A percentile compares a stretch with the other conserved stretches of the same genome.
Evolutionary conservation across 108 stramenopile genomes (phyloP).

Genomic region (Asterionellopsis glacialis): DNA sequence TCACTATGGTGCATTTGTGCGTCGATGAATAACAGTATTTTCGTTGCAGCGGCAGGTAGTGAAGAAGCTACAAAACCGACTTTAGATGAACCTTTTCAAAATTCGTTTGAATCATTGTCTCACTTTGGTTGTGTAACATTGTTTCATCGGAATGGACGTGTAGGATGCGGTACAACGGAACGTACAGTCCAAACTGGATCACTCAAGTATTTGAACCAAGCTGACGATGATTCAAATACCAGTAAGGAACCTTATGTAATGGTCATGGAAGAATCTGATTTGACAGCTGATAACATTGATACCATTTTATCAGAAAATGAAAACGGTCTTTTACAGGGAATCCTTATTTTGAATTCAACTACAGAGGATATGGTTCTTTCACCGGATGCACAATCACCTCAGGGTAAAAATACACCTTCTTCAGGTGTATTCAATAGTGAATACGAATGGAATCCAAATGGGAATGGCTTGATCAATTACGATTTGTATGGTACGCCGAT

Average conservation of each 20-base stretch:
- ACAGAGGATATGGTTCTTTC: slow-evolving; percentile 18
- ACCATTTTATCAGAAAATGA: slow-evolving; percentile 24
- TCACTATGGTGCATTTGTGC: not conserved
- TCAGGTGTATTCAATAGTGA: slow-evolving; percentile 31
- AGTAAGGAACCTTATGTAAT: slow-evolving; percentile 46
- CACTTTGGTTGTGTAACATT: slow-evolving; percentile 69
- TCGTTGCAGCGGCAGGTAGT: not conserved
- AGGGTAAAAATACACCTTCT: slow-evolving; percentile 67
- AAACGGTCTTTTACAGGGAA: slow-evolving; percentile 56
- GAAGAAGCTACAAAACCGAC: not conserved
- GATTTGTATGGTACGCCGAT: slow-evolving; percentile 78
- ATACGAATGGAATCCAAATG: slow-evolving; percentile 74
- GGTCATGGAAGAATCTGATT: slow-evolving; percentile 60
- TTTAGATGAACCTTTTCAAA: slow-evolving; percentile 58
- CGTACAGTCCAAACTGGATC: slow-evolving; percentile 48
- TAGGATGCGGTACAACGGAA: slow-evolving; percentile 72
- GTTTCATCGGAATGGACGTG: slow-evolving; percentile 66
- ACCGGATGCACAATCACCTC: slow-evolving; percentile 56
- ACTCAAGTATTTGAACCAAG: slow-evolving; percentile 26
- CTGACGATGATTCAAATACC: not conserved
- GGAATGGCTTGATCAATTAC: slow-evolving; percentile 42
- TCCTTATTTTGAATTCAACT: slow-evolving; percentile 63
- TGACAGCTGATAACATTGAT: slow-evolving; percentile 37
- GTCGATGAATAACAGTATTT: not conserved
- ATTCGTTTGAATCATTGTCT: slow-evolving; percentile 42